Conservation (phyloP, 192 early-diverging fungal genomes). For the Rhizophagus sp. region DNA sequence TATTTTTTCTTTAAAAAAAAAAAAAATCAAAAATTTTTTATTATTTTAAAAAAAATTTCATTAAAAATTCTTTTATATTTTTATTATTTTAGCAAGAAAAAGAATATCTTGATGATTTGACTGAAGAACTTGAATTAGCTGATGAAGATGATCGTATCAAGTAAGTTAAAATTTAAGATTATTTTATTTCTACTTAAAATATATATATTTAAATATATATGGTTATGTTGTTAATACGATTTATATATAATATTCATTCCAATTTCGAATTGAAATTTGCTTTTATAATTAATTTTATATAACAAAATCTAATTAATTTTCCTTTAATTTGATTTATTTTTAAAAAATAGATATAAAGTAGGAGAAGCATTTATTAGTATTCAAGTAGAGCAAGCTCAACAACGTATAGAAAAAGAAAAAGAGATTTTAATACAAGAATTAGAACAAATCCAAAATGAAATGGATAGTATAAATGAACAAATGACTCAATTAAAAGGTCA, state of each 20-base stretch:
- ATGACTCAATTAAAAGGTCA: constrained; percentile 66
- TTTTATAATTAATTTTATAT: too few species aligned
- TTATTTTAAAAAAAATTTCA: too few species aligned
- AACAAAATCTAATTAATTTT: neutral
- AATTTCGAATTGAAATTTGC: too few species aligned
- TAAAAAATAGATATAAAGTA: constrained; percentile 65
- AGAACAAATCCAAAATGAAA: neutral
- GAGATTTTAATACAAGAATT: constrained; percentile 2
- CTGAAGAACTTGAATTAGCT: constrained; percentile 85
- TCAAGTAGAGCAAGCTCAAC: constrained; percentile 69
- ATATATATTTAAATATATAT: too few species aligned
- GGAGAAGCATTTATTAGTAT: constrained; percentile 88
- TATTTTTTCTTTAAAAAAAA: too few species aligned
- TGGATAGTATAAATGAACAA: constrained; percentile 2
- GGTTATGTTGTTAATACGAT: too few species aligned
- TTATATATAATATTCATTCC: too few species aligned
- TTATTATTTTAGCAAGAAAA: constrained; percentile 57
- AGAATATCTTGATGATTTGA: constrained; percentile 94
- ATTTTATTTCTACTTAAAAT: too few species aligned
- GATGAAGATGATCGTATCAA: constrained; percentile 76
- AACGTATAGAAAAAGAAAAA: constrained; percentile 52
- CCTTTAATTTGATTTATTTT: neutral
- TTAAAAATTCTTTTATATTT: too few species aligned
- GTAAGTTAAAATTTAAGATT: constrained; percentile 11
- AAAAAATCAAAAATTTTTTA: too few species aligned